Evolutionary conservation across 2,329 filamentous ascomycete genomes (phyloP).

Genomic region (Achaetomium macrosporum): DNA sequence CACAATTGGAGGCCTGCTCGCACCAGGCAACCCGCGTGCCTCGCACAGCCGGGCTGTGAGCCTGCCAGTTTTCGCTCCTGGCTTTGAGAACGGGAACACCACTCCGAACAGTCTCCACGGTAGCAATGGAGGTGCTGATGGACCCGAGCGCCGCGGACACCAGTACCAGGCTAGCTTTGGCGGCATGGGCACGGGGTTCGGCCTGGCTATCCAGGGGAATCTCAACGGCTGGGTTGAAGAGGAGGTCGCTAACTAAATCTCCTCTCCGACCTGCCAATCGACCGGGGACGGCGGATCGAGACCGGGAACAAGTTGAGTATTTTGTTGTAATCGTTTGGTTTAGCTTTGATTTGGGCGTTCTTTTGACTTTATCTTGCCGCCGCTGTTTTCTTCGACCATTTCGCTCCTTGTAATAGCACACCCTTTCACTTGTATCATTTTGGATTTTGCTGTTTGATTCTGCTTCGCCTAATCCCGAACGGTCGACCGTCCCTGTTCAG

Average conservation of each 20-base stretch:
- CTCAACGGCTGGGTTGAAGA: conserved; percentile 65
- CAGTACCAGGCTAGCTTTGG: conserved; percentile 61
- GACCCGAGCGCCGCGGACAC: conserved; percentile 57
- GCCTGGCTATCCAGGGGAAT: conserved; percentile 57
- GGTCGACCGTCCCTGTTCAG: not conserved
- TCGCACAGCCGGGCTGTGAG: conserved; percentile 80
- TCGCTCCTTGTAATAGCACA: conserved; percentile 21
- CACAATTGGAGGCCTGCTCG: conserved; percentile 70
- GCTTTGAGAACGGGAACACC: conserved; percentile 54
- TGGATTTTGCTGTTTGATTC: conserved; percentile 5
- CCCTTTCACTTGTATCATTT: conserved; percentile 16
- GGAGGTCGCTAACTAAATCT: conserved; percentile 51
- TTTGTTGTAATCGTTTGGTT: conserved; percentile 15
- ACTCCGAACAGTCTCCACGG: conserved; percentile 45
- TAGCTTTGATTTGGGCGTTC: not conserved
- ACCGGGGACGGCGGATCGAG: conserved; percentile 1
- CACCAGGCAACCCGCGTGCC: conserved; percentile 53
- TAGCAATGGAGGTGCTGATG: conserved; percentile 39
- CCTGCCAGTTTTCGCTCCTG: conserved; percentile 65
- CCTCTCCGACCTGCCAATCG: not conserved
- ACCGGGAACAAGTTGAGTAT: conserved; percentile 11
- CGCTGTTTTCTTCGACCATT: conserved; percentile 2
- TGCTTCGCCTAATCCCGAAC: conserved; percentile 12
- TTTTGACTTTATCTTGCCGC: conserved; percentile 4
- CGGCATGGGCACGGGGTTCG: conserved; percentile 54